These are phyloP conservation scores for Quercus berberidifolia DNA, from an alignment of 306 rosid genomes.

Conservation along the genomic window DNA sequence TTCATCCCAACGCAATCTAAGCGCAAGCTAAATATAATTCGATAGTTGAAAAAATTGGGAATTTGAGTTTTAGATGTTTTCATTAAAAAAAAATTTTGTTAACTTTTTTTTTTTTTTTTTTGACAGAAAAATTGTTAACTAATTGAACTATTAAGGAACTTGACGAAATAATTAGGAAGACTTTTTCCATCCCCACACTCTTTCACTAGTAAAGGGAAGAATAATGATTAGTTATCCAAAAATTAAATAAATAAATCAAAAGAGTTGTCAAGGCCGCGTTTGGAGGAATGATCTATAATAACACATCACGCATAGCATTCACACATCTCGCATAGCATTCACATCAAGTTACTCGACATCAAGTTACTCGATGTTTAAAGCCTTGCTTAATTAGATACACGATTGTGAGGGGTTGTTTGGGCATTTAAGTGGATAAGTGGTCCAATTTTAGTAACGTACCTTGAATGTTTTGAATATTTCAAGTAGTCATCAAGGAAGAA, in stretches of 20 bases:
- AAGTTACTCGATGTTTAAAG: constrained; percentile 4
- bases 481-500: neutral
- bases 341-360: neutral
- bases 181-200: neutral
- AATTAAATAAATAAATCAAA: too few species aligned
- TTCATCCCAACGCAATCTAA: too few species aligned
- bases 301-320: constrained; percentile 34
- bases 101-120: too few species aligned
- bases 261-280: constrained; percentile 33
- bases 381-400: neutral
- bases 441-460: neutral
- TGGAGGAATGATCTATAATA: constrained; percentile 32
- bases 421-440: neutral
- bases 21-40: too few species aligned
- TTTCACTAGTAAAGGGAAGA: neutral
- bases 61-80: too few species aligned
- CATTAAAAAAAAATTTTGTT: too few species aligned
- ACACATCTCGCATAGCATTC: constrained; percentile 32
- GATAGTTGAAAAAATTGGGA: too few species aligned
- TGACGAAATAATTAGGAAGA: too few species aligned
- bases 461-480: neutral
- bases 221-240: constrained; percentile 7
- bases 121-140: too few species aligned
- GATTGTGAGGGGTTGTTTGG: neutral
- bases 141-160: too few species aligned